Evolutionary conservation across 306 rosid genomes (phyloP).

Genomic region (Elaeagnus macrophylla): DNA sequence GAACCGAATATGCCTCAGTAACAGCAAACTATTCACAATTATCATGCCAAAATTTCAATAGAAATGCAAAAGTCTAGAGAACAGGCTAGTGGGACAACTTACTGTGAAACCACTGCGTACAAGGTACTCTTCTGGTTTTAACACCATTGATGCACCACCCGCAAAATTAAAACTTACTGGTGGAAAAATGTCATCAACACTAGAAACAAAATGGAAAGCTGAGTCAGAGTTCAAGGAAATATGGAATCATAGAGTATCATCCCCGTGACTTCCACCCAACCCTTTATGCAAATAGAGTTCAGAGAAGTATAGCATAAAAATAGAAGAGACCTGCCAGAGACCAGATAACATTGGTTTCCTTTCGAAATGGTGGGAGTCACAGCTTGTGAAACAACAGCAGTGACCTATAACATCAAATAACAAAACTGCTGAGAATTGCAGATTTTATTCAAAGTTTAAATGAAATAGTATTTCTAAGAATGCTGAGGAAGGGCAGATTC

Average conservation of each 20-base stretch:
- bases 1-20: conserved; percentile 12
- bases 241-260: background rate
- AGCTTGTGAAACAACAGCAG: conserved; percentile 56
- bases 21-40: conserved; percentile 17
- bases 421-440: conserved; percentile 19
- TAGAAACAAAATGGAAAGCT: conserved; percentile 31
- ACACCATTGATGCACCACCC: conserved; percentile 75
- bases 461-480: too few relatives aligned
- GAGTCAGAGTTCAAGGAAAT: conserved; percentile 21
- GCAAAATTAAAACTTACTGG: conserved; percentile 74
- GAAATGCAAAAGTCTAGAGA: conserved; percentile 4
- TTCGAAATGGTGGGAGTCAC: conserved; percentile 47
- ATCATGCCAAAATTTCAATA: conserved; percentile 1
- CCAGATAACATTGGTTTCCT: conserved; percentile 80
- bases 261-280: background rate
- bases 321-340: conserved; percentile 54
- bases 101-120: conserved; percentile 43
- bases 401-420: conserved; percentile 41
- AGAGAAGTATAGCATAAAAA: conserved; percentile 7
- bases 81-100: conserved; percentile 24
- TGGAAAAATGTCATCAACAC: conserved; percentile 65
- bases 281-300: background rate
- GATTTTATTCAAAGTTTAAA: background rate
- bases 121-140: conserved; percentile 90
- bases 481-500: too few relatives aligned